Percentiles rank a stretch among this genome's conserved stretches.
phyloP scores from a whole-genome alignment of 192 early-diverging fungal genomes.

The Backusella morwellensis region DNA sequence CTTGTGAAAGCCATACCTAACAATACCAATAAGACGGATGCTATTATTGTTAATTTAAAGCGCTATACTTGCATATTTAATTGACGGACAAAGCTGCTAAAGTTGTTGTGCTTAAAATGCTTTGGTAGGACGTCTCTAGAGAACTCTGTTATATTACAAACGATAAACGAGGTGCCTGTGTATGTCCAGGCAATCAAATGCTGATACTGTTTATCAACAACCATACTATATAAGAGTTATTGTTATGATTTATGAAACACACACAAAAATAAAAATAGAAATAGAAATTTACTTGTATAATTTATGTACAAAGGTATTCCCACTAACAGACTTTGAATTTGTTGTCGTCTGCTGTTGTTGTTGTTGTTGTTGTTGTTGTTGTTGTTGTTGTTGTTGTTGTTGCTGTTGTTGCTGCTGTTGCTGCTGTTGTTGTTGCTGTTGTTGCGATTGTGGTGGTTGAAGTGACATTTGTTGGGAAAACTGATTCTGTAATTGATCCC shows the following conservation, averaged over 20 bases:
- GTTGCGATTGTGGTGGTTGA: slow-evolving; percentile 8
- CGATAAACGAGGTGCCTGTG: slow-evolving; percentile 83
- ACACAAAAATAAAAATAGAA: background rate
- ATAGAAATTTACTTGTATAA: slow-evolving; percentile 42
- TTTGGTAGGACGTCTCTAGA: slow-evolving; percentile 85
- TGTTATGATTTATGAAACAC: background rate
- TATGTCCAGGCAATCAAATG: slow-evolving; percentile 90
- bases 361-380: background rate
- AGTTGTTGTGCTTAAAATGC: slow-evolving; percentile 94
- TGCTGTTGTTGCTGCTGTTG: background rate
- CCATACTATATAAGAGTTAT: slow-evolving; percentile 60
- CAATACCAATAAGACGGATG: background rate
- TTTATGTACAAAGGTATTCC: slow-evolving; percentile 54
- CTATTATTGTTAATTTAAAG: background rate
- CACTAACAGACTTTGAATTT: slow-evolving; percentile 2
- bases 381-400: background rate
- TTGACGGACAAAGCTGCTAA: slow-evolving; percentile 87
- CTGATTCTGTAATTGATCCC: slow-evolving; percentile 23
- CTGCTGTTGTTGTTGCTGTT: background rate
- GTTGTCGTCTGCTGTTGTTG: background rate
- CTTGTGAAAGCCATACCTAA: slow-evolving; percentile 87
- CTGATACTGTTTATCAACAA: slow-evolving; percentile 82
- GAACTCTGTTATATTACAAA: slow-evolving; percentile 90
- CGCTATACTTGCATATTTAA: slow-evolving; percentile 67
- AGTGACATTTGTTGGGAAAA: slow-evolving; percentile 24